Conservation (phyloP, 2,329 filamentous ascomycete species). For the Myriosclerotinia scirpicola region DNA sequence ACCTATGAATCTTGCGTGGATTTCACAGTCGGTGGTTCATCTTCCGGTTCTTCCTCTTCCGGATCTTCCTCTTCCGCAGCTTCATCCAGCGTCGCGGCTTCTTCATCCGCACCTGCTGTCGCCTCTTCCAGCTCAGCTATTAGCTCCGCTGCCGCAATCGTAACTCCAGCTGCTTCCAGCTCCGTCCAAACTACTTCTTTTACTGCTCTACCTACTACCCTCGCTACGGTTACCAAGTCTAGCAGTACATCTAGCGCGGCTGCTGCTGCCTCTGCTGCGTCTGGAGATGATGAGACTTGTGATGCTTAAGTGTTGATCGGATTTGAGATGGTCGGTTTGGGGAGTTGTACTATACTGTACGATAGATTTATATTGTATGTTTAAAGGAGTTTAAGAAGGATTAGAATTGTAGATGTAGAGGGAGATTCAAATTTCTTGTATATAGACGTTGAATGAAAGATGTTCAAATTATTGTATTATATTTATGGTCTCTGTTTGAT, state of each 20-base stretch:
- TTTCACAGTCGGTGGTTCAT: slow-evolving; percentile 41
- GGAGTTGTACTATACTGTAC: too few species aligned
- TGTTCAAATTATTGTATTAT: too few species aligned
- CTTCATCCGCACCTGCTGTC: background rate
- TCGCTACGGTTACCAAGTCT: slow-evolving; percentile 9
- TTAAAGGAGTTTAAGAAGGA: background rate
- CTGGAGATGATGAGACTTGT: slow-evolving; percentile 13
- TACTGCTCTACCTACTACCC: slow-evolving; percentile 13
- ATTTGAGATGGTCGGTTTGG: too few species aligned
- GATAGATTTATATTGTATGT: background rate
- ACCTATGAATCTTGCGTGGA: slow-evolving; percentile 59
- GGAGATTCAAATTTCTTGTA: too few species aligned
- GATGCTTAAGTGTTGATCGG: background rate
- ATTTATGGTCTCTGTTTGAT: too few species aligned
- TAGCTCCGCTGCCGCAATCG: background rate
- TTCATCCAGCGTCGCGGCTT: background rate
- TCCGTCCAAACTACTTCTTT: background rate
- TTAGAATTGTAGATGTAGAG: too few species aligned
- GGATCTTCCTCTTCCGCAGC: slow-evolving; percentile 7
- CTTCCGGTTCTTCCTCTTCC: background rate
- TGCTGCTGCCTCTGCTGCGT: background rate
- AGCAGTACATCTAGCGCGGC: slow-evolving; percentile 5
- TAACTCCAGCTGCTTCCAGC: background rate
- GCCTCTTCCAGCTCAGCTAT: background rate
- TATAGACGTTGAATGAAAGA: too few species aligned